Evolutionary conservation across 2,329 filamentous ascomycete genomes (phyloP).

Genomic region (Aplosporella prunicola): DNA sequence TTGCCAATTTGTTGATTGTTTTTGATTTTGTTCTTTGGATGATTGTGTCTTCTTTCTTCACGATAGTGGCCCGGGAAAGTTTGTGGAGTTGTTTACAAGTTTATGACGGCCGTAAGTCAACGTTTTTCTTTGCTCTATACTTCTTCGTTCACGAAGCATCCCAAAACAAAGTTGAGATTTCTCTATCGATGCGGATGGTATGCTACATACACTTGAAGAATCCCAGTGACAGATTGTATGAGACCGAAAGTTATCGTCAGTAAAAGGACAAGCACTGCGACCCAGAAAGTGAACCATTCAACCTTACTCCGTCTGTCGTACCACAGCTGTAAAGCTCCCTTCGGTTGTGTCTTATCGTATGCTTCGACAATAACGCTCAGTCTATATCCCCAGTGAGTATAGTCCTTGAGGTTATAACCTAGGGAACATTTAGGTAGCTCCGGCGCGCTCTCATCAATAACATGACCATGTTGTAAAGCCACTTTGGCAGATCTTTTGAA

Average conservation of each 20-base stretch:
- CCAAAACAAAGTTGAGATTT: too few relatives aligned
- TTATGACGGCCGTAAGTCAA: too few relatives aligned
- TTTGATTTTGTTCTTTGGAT: too few relatives aligned
- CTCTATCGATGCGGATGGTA: neutral
- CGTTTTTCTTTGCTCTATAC: too few relatives aligned
- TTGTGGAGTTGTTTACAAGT: too few relatives aligned
- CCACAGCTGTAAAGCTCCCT: neutral
- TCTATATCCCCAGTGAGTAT: neutral
- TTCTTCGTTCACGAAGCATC: too few relatives aligned
- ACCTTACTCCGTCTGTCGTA: neutral
- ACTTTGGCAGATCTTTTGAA: neutral
- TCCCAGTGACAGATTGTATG: neutral
- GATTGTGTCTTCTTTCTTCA: too few relatives aligned
- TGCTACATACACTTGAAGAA: neutral
- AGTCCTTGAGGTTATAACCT: neutral
- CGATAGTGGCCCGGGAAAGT: too few relatives aligned
- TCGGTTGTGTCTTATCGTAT: neutral
- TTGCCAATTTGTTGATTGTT: too few relatives aligned
- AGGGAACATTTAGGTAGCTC: neutral
- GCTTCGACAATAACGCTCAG: neutral
- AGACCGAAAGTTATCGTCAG: neutral
- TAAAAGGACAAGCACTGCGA: neutral
- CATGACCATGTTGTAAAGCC: too few relatives aligned
- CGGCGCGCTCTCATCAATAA: neutral
- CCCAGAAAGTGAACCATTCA: constrained; percentile 1